Base-by-base conservation (phyloP, 352 stramenopile genomes). In the Chrysophaeum taylorii region DNA sequence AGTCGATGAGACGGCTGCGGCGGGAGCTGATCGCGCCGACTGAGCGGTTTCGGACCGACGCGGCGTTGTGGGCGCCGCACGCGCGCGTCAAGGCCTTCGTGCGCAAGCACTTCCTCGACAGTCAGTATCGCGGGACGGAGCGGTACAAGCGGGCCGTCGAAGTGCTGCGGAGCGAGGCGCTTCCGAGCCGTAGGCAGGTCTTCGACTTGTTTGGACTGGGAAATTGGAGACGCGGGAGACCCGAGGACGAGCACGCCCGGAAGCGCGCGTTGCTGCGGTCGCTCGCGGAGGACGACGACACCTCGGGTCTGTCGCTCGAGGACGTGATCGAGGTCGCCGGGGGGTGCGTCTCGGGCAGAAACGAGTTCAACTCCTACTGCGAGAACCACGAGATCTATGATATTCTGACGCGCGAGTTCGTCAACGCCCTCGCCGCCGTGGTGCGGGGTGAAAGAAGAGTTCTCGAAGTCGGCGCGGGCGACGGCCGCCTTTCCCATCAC, bases 391-490 rank as follows among this genome's bases (percentile, higher is more conserved):
- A 83, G 50, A 78, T 86, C 27, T 89, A 88, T 73, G 82, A 90
- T 68, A 70, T 90, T 21, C 85, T 79, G 74, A 89, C 80, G 4
- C 64, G 73, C 31, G 80, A 87, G 63, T 90, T 88, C 66, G 73
- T 89, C 18, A 62, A 78, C 63, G 77, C 63, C 43, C 73, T 90
- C 57, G 81, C 76, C 5, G 57, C 72, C 21, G 86, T 89, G 68
- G 53, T 90, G 1, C 33, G 78, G 4, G n/a, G 76, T 52, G 35
- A 67, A 73, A 21, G 64, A 72, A 7, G 73, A 73, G 64, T 90
- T 53, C 69, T 90, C 18, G 84, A 90, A 73, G 73, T 89, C 16
- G 84, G 84, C 68, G 83, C 84, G 2, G 84, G 84, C 57, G 82
- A 87, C 77, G 84, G 84, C 15, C 60, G 83, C 25, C 71, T 90